phyloP scores from a whole-genome alignment of 768 basidiomycete genomes.

The Mrakia hoshinonis region DNA sequence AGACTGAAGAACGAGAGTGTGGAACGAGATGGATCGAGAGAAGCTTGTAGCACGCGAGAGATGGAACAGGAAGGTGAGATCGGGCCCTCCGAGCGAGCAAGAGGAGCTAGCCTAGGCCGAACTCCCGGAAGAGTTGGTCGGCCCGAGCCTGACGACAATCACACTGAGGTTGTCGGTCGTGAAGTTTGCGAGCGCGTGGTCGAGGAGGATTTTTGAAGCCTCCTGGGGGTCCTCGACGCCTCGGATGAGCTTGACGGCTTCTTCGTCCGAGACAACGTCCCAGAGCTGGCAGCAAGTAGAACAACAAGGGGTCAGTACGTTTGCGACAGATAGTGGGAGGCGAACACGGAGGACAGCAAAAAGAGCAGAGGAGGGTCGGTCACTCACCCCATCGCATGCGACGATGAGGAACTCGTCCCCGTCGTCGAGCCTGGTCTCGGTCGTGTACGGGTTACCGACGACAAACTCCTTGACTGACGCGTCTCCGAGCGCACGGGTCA shows the following conservation, averaged over 20 bases:
- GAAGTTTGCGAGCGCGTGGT: conserved; percentile 76
- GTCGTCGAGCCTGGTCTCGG: conserved; percentile 83
- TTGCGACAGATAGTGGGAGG: background rate
- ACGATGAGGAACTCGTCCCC: conserved; percentile 91
- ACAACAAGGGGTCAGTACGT: background rate
- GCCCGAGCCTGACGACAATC: background rate
- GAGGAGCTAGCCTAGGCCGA: too few species aligned
- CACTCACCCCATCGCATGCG: conserved; percentile 93
- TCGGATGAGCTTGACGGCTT: conserved; percentile 75
- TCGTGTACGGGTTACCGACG: conserved; percentile 94
- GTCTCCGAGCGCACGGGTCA: conserved; percentile 91
- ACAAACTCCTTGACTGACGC: conserved; percentile 99
- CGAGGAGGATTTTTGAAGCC: conserved; percentile 64
- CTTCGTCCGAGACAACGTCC: conserved; percentile 90
- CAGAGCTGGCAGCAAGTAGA: conserved; percentile 59
- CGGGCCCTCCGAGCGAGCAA: too few species aligned
- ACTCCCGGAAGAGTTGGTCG: too few species aligned
- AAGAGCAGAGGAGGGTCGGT: too few species aligned
- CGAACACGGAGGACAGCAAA: background rate
- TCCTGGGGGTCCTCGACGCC: conserved; percentile 61
- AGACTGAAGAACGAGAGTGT: too few species aligned
- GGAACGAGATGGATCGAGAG: too few species aligned
- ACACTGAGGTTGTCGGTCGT: conserved; percentile 90
- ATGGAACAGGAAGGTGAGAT: too few species aligned
- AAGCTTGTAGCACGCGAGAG: too few species aligned